phyloP scores from a whole-genome alignment of 2,329 filamentous ascomycete species.

The Cordyceps militaris region DNA sequence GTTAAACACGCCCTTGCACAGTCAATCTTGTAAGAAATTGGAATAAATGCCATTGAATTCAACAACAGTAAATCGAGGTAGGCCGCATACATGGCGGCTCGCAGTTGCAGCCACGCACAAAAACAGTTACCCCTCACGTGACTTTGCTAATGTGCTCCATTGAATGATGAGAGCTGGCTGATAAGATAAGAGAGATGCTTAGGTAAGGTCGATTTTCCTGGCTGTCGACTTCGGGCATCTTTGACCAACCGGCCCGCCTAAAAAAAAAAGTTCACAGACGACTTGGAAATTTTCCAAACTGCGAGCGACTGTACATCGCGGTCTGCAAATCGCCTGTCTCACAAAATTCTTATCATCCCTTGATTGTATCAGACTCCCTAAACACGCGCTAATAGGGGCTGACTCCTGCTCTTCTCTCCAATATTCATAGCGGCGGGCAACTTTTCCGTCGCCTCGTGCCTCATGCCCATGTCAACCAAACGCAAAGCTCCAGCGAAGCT shows the following conservation, averaged over 20 bases:
- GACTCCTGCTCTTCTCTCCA: background rate
- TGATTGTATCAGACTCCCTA: background rate
- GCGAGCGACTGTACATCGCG: background rate
- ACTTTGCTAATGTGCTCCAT: background rate
- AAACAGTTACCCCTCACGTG: background rate
- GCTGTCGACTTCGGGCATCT: background rate
- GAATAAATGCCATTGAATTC: background rate
- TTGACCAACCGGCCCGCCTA: conserved; percentile 9
- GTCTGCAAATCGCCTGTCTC: background rate
- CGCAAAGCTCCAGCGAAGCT: conserved; percentile 53
- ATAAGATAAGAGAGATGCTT: conserved; percentile 13
- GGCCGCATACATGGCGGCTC: background rate
- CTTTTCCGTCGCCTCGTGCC: background rate
- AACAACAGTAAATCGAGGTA: background rate
- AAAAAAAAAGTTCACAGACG: conserved; percentile 17
- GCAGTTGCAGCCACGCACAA: background rate
- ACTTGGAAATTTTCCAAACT: conserved; percentile 13
- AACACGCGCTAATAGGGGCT: background rate
- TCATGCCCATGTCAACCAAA: conserved; percentile 49
- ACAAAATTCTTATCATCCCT: background rate
- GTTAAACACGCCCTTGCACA: background rate
- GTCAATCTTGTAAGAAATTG: too few species aligned
- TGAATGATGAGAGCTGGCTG: background rate
- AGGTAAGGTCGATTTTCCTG: conserved; percentile 9
- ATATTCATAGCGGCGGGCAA: background rate